Evolutionary conservation across 2,329 filamentous ascomycete species (phyloP), one percentile per base, ranked within the genome.

Genomic region (Penicillium rolfsii): DNA sequence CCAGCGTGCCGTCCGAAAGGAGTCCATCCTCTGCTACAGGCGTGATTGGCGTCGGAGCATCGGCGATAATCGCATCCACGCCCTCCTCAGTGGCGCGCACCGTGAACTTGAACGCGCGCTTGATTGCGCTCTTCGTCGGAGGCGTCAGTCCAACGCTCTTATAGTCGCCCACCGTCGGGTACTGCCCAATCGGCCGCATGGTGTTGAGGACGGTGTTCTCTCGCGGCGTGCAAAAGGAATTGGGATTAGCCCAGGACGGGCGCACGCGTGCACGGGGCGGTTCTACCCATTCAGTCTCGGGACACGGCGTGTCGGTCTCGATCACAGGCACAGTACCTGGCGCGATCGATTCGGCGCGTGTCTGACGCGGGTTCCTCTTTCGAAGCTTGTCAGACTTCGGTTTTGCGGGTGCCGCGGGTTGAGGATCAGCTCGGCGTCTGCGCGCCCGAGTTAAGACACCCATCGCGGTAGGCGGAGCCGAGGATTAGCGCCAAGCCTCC

Each of bases 181-280:
- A 69, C 50, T 68, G 57, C 35, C 67, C 67, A 22, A 69, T 61
- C 62, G 65, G 66, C 63, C 58, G 67, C 67, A 69, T 69, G 58
- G 59, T 65, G 33, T 49, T 28, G 52, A 58, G 41, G 12, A 19
- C 11, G 36, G 46, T 14, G 49, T 52, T 55, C 40, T 52, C 28
- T 38, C 28, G 24, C 19, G 52, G 52, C 36, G 56, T 40, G 43
- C 28, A 58, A 35, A 28, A 35, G 53, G 38, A 54, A 55, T 58
- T 55, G 57, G 61, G 49, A 36, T 59, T 46, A 38, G 57, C 57
- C 57, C 60, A 48, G 50, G 52, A 56, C 46, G 55, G 57, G 59
- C 59, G 56, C 59, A 59, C 64, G 62, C 49, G 62, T 57, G 61
- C 54, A 36, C 30, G 19, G 36, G 38, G 46, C 49, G 59, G 55